Evolutionary conservation across 2,329 filamentous ascomycete species (phyloP), one percentile per base, ranked within the genome.

Genomic region (Penicillium sp.): DNA sequence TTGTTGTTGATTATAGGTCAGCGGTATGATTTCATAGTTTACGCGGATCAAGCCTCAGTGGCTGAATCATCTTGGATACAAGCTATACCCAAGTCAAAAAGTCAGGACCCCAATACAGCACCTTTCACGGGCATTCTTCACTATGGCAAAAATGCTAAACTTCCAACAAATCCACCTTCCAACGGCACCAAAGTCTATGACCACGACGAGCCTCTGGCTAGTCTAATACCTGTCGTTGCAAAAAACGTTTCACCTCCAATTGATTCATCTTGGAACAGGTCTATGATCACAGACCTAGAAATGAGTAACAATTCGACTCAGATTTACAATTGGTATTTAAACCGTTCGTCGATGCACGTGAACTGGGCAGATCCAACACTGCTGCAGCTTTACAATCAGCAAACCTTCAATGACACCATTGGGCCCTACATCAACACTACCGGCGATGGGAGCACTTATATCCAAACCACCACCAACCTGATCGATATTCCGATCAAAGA

Each of bases 1-100:
- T 33, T 9, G 8, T 11, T 24, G 5, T 8, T 24, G 1, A 11
- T 16, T 35, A 27, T 33, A 58, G 56, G 56, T 7, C 56, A 58
- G 39, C 56, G 56, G 1, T 58, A 58, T 24, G 56, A 58, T 43
- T n/a, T 58, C 7, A 52, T 58, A 13, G 24, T 58, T 19, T 46
- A 47, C 16, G 52, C 56, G 8, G 42, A 55, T 31, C 48, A 54
- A 21, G 22, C 29, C 2, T 27, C 26, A 7, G 24, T 49, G 9
- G 52, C 42, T 4, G 45, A 51, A 21, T 35, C 39, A 26, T 54
- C 52, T 22, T 55, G 52, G 56, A 58, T 58, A 10, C 52, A 35
- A 22, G 51, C 56, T 13, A 42, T 54, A 14, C 46, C 55, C 4
- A 52, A 54, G 27, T 44, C 52, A 22, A 29, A 21, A n/a, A 52